Evolutionary conservation across 176 grass and related monocot species (phyloP).

Genomic region (Miscanthus lutarioriparius): DNA sequence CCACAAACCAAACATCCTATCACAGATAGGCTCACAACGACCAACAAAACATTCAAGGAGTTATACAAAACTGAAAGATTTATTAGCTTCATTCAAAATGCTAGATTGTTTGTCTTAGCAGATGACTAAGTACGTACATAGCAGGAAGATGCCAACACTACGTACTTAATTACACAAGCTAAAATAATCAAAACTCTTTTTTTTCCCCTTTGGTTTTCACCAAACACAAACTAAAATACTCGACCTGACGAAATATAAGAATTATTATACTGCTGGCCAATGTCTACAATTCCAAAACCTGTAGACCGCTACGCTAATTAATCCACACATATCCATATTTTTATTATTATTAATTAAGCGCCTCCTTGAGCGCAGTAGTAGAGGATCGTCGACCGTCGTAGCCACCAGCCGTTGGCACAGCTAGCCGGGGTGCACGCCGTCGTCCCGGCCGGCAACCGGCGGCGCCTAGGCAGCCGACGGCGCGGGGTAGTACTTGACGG

Average conservation of each 20-base stretch:
- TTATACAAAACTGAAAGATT: too few relatives aligned
- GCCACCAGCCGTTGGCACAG: too few relatives aligned
- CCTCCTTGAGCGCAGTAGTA: neutral
- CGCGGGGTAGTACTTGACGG: constrained; percentile 39
- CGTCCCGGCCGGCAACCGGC: neutral
- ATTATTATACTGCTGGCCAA: too few relatives aligned
- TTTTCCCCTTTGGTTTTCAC: neutral
- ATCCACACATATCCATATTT: neutral
- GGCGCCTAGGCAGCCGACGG: constrained; percentile 57
- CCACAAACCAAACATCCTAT: too few relatives aligned
- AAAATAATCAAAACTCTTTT: neutral
- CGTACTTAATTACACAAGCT: neutral
- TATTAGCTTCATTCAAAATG: too few relatives aligned
- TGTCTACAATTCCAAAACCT: neutral
- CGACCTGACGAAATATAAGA: too few relatives aligned
- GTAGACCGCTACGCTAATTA: neutral
- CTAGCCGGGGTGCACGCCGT: too few relatives aligned
- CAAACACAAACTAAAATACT: neutral
- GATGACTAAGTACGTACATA: neutral
- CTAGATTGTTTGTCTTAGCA: too few relatives aligned
- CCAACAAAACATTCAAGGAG: too few relatives aligned
- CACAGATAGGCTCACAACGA: too few relatives aligned
- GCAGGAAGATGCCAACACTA: neutral
- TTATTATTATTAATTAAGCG: neutral
- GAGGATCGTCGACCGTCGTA: too few relatives aligned